A percentile compares a stretch with the other conserved stretches of the same genome.
These are phyloP conservation scores for Hermanozyma aechmeae DNA, from an alignment of 805 yeast genomes.

Conservation along the genomic window DNA sequence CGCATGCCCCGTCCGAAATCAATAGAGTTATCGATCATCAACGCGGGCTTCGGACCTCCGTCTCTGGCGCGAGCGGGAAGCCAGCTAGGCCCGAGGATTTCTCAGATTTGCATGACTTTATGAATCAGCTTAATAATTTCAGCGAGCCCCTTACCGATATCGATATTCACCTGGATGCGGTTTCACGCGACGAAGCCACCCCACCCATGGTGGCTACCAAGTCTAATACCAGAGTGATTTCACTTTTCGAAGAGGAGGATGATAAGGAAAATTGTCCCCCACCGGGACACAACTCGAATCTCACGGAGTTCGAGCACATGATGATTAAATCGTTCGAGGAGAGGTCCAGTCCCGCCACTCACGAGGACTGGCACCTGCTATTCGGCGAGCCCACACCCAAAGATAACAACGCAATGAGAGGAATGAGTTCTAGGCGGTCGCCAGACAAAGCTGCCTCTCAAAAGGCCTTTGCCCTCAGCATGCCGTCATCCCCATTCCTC, in stretches of 20 bases:
- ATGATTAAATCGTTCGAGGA: conserved; percentile 16
- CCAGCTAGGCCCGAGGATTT: conserved; percentile 9
- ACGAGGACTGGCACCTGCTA: conserved; percentile 35
- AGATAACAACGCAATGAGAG: conserved; percentile 21
- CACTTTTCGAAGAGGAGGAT: conserved; percentile 33
- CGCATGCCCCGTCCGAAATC: conserved; percentile 29
- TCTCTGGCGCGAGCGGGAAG: conserved; percentile 3
- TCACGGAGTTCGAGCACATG: conserved; percentile 15
- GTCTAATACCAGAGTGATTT: conserved; percentile 44
- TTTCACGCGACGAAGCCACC: conserved; percentile 12
- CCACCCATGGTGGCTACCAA: conserved; percentile 48
- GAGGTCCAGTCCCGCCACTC: conserved; percentile 29
- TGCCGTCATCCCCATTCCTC: conserved; percentile 34
- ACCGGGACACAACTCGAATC: conserved; percentile 2
- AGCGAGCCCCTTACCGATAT: conserved; percentile 42
- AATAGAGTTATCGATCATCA: conserved; percentile 29
- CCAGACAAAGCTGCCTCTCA: conserved; percentile 12
- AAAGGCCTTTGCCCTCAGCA: conserved; percentile 18
- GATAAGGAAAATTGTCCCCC: conserved; percentile 21
- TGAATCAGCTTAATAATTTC: conserved; percentile 22
- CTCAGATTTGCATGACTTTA: conserved; percentile 30
- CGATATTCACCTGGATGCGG: conserved; percentile 24
- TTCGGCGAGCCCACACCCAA: conserved; percentile 34
- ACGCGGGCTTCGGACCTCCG: too few relatives aligned
- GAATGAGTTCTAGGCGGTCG: conserved; percentile 19